These are phyloP conservation scores for Rehmannia glutinosa DNA, from an alignment of 257 asterid genomes.

Conservation along the genomic window DNA sequence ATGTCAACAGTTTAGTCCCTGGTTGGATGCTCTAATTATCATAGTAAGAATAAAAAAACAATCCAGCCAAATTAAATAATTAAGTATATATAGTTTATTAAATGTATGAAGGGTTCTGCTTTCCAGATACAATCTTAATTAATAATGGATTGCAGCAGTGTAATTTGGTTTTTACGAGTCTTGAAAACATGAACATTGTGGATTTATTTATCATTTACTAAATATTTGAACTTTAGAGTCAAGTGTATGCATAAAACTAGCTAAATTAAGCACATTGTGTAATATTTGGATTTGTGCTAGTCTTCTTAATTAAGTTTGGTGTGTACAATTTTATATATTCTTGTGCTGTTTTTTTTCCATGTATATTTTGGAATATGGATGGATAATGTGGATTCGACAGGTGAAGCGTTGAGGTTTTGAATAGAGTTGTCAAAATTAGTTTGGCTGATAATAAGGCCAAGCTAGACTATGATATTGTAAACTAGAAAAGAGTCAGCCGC, in stretches of 20 bases:
- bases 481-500: too few relatives aligned
- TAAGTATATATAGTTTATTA: slow-evolving; percentile 5
- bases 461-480: too few relatives aligned
- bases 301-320: too few relatives aligned
- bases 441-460: too few relatives aligned
- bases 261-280: neutral
- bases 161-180: neutral
- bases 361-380: too few relatives aligned
- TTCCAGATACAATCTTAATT: slow-evolving; percentile 1
- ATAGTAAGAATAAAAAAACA: neutral
- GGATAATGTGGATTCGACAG: too few relatives aligned
- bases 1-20: slow-evolving; percentile 60
- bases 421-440: too few relatives aligned
- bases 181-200: neutral
- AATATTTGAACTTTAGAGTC: neutral
- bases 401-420: too few relatives aligned
- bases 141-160: slow-evolving; percentile 17
- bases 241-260: neutral
- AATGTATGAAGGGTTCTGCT: too few relatives aligned
- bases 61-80: neutral
- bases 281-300: too few relatives aligned
- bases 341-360: too few relatives aligned
- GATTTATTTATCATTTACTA: neutral
- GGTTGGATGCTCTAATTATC: slow-evolving; percentile 81
- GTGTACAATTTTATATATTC: too few relatives aligned